Base-by-base conservation (phyloP, 139 green algal species). In the Nannochloris sp. region DNA sequence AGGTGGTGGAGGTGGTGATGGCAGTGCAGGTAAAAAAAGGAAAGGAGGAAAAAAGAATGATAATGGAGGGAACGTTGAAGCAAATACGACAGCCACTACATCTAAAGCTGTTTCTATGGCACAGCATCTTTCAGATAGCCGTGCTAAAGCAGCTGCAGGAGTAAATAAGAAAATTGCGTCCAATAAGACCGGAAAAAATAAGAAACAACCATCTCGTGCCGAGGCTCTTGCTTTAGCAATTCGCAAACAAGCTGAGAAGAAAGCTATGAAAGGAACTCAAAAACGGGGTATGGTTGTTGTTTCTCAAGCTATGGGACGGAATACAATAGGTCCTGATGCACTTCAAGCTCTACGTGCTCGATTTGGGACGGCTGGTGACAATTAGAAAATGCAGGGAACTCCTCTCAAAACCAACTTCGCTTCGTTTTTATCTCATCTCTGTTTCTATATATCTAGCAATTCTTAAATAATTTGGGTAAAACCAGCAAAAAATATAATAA, bases 311-410 rank as follows among this genome's bases (percentile, higher is more conserved):
- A 74, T 87, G 54, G 80, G 80, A 4, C 54, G 80, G 0, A 71
- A 83, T 15, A 54, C 62, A 3, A 38, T 24, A 12, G 80, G 78
- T 19, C 68, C 80, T 8, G 69, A 83, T 36, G 80, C 80, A 2
- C 61, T 87, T 27, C 67, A 84, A 31, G 71, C 71, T 0, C 53
- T 87, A 10, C n/a, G n/a, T n/a, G n/a, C n/a, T n/a, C n/a, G n/a
- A n/a, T n/a, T n/a, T n/a, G n/a, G n/a, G n/a, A n/a, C n/a, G n/a
- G n/a, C n/a, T n/a, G n/a, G n/a, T n/a, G n/a, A n/a, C n/a, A n/a
- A n/a, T n/a, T n/a, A n/a, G n/a, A n/a, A n/a, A n/a, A n/a, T n/a
- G n/a, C n/a, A n/a, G n/a, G n/a, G n/a, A n/a, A n/a, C n/a, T n/a
- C n/a, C n/a, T n/a, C n/a, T n/a, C n/a, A n/a, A n/a, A n/a, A n/a